phyloP scores from a whole-genome alignment of 1,284 basidiomycete species.

The Boletus semigastroideus region DNA sequence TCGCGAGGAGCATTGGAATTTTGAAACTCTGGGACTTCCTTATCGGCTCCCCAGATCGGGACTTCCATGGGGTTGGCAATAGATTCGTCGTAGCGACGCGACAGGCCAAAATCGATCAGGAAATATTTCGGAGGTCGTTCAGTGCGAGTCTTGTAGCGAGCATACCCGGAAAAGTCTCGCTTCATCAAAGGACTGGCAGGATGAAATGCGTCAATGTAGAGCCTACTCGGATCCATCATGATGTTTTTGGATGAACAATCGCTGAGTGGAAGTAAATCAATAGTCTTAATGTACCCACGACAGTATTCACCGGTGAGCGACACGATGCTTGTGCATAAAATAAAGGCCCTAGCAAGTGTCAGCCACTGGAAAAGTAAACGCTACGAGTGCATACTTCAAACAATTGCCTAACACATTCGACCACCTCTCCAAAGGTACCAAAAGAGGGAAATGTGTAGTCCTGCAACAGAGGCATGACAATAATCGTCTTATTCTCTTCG shows the following conservation, averaged over 20 bases:
- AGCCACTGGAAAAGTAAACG: not conserved
- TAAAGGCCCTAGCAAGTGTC: conserved; percentile 15
- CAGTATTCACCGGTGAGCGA: conserved; percentile 17
- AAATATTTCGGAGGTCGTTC: conserved; percentile 34
- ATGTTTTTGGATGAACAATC: conserved; percentile 31
- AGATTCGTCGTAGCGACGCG: conserved; percentile 26
- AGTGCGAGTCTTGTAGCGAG: conserved; percentile 28
- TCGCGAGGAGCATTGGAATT: conserved; percentile 16
- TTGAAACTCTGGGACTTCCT: conserved; percentile 24
- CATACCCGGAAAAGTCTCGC: conserved; percentile 21
- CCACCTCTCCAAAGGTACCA: conserved; percentile 20
- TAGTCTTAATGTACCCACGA: not conserved
- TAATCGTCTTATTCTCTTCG: conserved; percentile 14
- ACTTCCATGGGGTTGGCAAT: conserved; percentile 16
- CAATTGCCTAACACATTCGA: not conserved
- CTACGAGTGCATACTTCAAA: not conserved
- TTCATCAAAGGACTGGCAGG: conserved; percentile 14
- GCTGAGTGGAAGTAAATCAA: not conserved
- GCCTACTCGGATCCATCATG: conserved; percentile 34
- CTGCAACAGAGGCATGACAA: conserved; percentile 35
- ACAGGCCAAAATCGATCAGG: conserved; percentile 42
- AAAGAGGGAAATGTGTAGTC: conserved; percentile 25
- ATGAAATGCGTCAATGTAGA: conserved; percentile 33
- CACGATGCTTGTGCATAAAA: conserved; percentile 12
- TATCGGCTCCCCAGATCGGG: conserved; percentile 6